Conservation (phyloP, 2,329 filamentous ascomycete genomes). For the Scedosporium minutisporum region DNA sequence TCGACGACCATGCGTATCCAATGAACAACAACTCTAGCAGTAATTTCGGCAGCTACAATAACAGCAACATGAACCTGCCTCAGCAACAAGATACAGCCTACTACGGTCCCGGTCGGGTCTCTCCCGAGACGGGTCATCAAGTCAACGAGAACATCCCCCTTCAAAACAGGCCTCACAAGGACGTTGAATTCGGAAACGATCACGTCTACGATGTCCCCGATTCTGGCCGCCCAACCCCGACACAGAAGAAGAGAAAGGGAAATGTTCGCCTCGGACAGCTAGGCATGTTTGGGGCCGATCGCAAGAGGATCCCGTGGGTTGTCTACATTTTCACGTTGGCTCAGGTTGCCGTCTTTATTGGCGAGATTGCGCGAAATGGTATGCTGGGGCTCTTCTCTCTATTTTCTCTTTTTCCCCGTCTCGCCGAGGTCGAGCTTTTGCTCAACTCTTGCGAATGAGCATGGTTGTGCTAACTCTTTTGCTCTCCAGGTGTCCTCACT, state of each 20-base stretch:
- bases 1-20: conserved; percentile 59
- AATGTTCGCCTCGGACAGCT: conserved; percentile 48
- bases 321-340: conserved; percentile 69
- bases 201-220: conserved; percentile 52
- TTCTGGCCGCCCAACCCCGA: conserved; percentile 13
- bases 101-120: conserved; percentile 34
- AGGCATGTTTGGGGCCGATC: conserved; percentile 47
- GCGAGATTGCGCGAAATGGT: conserved; percentile 78
- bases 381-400: conserved; percentile 21
- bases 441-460: neutral
- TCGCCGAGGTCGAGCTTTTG: neutral
- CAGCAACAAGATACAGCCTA: conserved; percentile 44
- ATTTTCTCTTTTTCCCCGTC: neutral
- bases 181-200: conserved; percentile 37
- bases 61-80: conserved; percentile 11
- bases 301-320: conserved; percentile 62
- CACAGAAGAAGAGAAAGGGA: conserved; percentile 24
- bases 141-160: conserved; percentile 48
- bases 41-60: conserved; percentile 14
- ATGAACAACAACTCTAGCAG: conserved; percentile 24
- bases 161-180: conserved; percentile 36
- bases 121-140: conserved; percentile 22
- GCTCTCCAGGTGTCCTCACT: conserved; percentile 57
- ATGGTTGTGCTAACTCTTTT: conserved; percentile 7
- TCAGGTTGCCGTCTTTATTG: conserved; percentile 81